These are phyloP conservation scores for Blakeslea trispora DNA, from an alignment of 371 early-diverging fungal species.

Conservation along the genomic window DNA sequence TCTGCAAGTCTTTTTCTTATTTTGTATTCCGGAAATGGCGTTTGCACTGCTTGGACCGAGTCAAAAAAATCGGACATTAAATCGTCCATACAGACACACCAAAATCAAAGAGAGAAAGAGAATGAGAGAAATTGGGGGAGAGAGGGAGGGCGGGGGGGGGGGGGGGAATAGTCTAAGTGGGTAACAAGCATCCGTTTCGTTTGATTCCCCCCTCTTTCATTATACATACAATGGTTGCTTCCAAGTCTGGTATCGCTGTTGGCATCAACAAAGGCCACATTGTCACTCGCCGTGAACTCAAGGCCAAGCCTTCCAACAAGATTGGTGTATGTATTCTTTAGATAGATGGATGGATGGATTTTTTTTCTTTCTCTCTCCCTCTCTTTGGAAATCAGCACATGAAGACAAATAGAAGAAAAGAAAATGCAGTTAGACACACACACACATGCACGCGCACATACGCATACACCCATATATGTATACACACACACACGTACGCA, in stretches of 20 bases:
- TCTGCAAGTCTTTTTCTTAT: too few species aligned
- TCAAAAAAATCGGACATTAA: too few species aligned
- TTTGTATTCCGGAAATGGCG: too few species aligned
- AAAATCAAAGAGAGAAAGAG: too few species aligned
- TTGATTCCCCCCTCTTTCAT: constrained; percentile 41
- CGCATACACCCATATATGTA: too few species aligned
- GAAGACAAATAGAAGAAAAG: neutral
- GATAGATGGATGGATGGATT: constrained; percentile 35
- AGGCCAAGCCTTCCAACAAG: constrained; percentile 77
- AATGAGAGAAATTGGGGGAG: too few species aligned
- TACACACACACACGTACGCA: too few species aligned
- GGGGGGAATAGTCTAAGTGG: neutral
- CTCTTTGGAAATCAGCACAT: constrained; percentile 16
- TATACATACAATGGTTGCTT: constrained; percentile 30
- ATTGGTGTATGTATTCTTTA: constrained; percentile 82
- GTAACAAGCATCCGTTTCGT: neutral
- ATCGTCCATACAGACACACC: too few species aligned
- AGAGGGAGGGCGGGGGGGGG: neutral
- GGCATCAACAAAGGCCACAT: constrained; percentile 82
- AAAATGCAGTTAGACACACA: neutral
- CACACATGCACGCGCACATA: too few species aligned
- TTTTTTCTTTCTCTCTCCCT: too few species aligned
- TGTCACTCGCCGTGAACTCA: constrained; percentile 74
- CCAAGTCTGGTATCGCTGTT: constrained; percentile 74
- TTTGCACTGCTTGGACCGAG: too few species aligned